Base-by-base conservation (phyloP, 2,329 filamentous ascomycete species). In the Diaporthe batatas region DNA sequence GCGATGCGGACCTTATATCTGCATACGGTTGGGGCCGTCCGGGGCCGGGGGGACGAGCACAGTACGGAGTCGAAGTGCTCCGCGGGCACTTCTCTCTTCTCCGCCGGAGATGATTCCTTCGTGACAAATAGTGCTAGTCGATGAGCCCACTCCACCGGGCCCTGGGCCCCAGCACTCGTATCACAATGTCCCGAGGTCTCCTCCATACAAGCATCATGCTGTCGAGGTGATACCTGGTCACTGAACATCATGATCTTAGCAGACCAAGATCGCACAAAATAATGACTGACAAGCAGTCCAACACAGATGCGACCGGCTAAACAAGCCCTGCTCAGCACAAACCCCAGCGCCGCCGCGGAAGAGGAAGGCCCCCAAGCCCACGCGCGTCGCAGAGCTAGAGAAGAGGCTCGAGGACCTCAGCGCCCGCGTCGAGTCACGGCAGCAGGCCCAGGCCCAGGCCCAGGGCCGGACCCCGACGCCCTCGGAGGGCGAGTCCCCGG, bases 321-420 rank as follows among this genome's bases (percentile, higher is more conserved):
- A 81, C 70, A 88, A 88, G 76, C 77, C 83, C 68, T 88, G 86
- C 78, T 79, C 83, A 53, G 83, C 82, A 6, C 85, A 87, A 74
- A 84, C 79, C 53, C 85, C 86, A 59, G 86, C 86, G 18, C 85
- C 86, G 67, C 84, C 86, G 3, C 83, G 86, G 57, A 81, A 82
- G 67, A 85, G 86, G 76, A 87, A 84, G 77, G 80, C 82, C 25
- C 82, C 83, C 54, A 86, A 85, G 78, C 81, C 85, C 21, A 87
- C 85, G 23, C 81, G 86, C 59, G 86, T 88, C 53, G 83, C 86
- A 23, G 86, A 87, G 78, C 81, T 88, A 14, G 86, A 88, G 78
- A 85, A 84, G 77, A 82, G 86, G 1, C 81, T 88, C 1, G 82
- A 87, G 73, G 84, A 87, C 77, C 80, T 88, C 71, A 86, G 85